phyloP scores from a whole-genome alignment of 1,139 yeast species.

The Kluyveromyces sp. region DNA sequence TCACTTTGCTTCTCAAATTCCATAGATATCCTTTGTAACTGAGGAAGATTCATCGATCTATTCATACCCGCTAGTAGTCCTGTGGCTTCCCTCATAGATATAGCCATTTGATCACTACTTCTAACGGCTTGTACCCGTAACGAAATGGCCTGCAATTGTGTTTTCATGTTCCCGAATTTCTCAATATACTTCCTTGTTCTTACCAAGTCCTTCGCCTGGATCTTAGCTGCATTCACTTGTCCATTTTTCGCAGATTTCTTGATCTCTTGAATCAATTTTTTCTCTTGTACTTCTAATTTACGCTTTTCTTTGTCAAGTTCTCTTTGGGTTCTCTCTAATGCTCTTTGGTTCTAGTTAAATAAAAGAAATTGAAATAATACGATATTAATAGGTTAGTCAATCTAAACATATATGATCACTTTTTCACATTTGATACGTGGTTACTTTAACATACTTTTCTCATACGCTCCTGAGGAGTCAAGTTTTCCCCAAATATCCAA shows the following conservation, averaged over 20 bases:
- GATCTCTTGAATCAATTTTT: slow-evolving; percentile 75
- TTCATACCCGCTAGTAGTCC: slow-evolving; percentile 79
- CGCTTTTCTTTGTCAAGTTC: slow-evolving; percentile 82
- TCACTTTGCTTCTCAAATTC: slow-evolving; percentile 93
- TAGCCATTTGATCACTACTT: slow-evolving; percentile 91
- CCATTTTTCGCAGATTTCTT: slow-evolving; percentile 87
- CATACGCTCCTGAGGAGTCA: slow-evolving; percentile 90
- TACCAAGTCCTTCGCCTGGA: slow-evolving; percentile 91
- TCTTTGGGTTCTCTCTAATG: slow-evolving; percentile 87
- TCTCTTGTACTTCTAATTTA: slow-evolving; percentile 85
- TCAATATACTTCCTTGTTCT: slow-evolving; percentile 75
- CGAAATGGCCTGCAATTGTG: slow-evolving; percentile 90
- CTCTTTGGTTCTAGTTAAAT: slow-evolving; percentile 65
- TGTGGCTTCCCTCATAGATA: slow-evolving; percentile 94
- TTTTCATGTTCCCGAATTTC: slow-evolving; percentile 89
- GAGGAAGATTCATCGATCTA: slow-evolving; percentile 82
- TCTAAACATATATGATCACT: background rate
- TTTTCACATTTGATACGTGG: background rate
- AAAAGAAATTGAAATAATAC: background rate
- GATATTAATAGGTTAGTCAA: too few species aligned
- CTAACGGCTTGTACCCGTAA: slow-evolving; percentile 86
- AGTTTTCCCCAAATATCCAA: slow-evolving; percentile 92
- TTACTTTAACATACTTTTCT: slow-evolving; percentile 44
- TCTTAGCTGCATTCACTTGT: slow-evolving; percentile 81
- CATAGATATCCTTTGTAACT: slow-evolving; percentile 81